Evolutionary conservation across 805 yeast species (phyloP).

Genomic region (Myxozyma monticola): DNA sequence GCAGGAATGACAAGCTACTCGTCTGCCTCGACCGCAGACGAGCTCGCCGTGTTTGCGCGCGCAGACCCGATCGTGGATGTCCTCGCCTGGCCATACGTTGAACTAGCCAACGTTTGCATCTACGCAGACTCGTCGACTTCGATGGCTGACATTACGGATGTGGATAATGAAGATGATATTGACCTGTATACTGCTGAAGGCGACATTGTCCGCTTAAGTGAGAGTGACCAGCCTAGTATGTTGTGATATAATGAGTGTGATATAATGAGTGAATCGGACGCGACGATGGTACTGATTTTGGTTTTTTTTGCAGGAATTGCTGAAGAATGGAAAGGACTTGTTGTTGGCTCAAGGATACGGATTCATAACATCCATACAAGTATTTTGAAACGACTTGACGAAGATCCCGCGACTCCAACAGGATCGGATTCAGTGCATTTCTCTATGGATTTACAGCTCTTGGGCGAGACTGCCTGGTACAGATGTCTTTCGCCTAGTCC

Average conservation of each 20-base stretch:
- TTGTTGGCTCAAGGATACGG: slow-evolving; percentile 11
- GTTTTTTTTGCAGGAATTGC: background rate
- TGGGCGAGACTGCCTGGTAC: slow-evolving; percentile 27
- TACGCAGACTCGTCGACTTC: slow-evolving; percentile 1
- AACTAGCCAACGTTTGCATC: slow-evolving; percentile 16
- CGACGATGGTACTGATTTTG: no score
- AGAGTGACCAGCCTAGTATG: slow-evolving; percentile 6
- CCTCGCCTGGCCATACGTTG: slow-evolving; percentile 19
- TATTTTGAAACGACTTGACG: background rate
- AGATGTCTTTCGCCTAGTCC: slow-evolving; percentile 9
- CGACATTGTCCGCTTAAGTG: slow-evolving; percentile 1
- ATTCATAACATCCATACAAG: slow-evolving; percentile 14
- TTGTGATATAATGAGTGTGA: background rate
- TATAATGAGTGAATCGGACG: no score
- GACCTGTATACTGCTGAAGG: slow-evolving; percentile 14
- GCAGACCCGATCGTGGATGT: slow-evolving; percentile 17
- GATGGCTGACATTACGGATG: slow-evolving; percentile 17
- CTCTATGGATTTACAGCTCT: slow-evolving; percentile 13
- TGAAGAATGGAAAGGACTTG: background rate
- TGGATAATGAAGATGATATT: slow-evolving; percentile 10
- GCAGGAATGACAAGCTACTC: background rate
- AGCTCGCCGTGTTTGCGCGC: slow-evolving; percentile 6
- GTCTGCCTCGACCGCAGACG: background rate
- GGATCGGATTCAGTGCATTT: background rate
- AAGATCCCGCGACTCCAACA: background rate